A percentile compares a stretch with the other conserved stretches of the same genome.
Conservation (phyloP, 1,284 basidiomycete species). For the Hemileia vastatrix region DNA sequence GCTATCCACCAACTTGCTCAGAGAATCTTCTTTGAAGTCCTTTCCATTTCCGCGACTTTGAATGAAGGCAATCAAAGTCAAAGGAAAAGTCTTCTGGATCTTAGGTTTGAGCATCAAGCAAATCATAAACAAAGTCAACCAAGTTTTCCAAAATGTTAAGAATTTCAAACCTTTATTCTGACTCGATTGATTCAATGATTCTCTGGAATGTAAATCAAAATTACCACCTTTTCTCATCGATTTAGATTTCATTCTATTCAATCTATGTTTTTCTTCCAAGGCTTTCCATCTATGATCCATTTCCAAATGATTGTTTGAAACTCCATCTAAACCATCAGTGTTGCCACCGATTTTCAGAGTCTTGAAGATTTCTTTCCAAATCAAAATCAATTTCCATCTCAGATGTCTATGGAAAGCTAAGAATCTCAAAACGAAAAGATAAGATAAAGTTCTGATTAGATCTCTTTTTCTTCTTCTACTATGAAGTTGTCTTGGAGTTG, state of each 20-base stretch:
- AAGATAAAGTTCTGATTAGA: conserved; percentile 56
- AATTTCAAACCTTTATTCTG: too few relatives aligned
- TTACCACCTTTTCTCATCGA: not conserved
- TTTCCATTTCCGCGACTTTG: too few relatives aligned
- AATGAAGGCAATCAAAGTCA: too few relatives aligned
- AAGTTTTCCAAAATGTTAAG: too few relatives aligned
- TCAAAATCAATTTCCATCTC: conserved; percentile 16
- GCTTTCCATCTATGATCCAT: not conserved
- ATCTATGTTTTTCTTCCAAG: not conserved
- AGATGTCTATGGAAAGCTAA: conserved; percentile 31
- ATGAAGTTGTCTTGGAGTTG: conserved; percentile 50
- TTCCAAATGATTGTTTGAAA: not conserved
- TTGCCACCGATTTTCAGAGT: not conserved
- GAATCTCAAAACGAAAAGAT: conserved; percentile 55
- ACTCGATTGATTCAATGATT: too few relatives aligned
- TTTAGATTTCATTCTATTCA: not conserved
- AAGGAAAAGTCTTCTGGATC: too few relatives aligned
- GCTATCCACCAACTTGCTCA: too few relatives aligned
- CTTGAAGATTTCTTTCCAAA: not conserved
- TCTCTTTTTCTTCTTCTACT: conserved; percentile 62
- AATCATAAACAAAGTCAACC: too few relatives aligned
- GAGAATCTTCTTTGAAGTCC: too few relatives aligned
- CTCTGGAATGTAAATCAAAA: too few relatives aligned
- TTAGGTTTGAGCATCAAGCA: too few relatives aligned
- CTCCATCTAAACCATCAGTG: not conserved